Conservation (phyloP, 23 red algal genomes). For the Gracilaria caudata region DNA sequence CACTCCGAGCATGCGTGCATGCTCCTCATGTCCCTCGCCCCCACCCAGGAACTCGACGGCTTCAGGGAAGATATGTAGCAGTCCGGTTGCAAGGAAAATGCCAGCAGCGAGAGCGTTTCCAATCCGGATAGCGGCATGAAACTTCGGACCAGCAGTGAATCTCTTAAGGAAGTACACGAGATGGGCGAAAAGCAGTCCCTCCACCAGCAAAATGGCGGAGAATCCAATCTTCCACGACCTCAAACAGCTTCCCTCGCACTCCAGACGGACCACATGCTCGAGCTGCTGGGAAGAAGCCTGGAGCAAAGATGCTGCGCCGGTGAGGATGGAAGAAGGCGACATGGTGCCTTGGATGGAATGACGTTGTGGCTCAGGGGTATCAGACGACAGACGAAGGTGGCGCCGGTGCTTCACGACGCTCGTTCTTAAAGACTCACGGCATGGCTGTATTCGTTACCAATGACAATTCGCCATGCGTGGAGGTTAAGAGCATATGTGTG, state of each 20-base stretch:
- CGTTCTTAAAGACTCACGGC: no score
- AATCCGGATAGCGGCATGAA: slow-evolving; percentile 4
- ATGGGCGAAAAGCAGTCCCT: slow-evolving; percentile 42
- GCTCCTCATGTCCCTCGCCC: slow-evolving; percentile 13
- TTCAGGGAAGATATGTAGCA: slow-evolving; percentile 65
- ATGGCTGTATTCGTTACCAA: no score
- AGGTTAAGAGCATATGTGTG: no score
- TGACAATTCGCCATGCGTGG: no score
- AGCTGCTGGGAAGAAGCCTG: not conserved
- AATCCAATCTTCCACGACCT: slow-evolving; percentile 50
- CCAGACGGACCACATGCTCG: not conserved
- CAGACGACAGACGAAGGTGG: not conserved
- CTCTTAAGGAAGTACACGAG: slow-evolving; percentile 43
- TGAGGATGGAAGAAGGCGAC: not conserved
- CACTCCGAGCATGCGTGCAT: not conserved
- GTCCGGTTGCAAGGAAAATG: slow-evolving; percentile 53
- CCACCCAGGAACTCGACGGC: slow-evolving; percentile 9
- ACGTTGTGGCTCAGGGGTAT: not conserved
- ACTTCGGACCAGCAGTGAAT: not conserved
- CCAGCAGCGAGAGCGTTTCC: slow-evolving; percentile 58
- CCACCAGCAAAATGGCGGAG: slow-evolving; percentile 36
- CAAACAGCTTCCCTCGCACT: slow-evolving; percentile 24
- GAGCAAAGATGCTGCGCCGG: not conserved
- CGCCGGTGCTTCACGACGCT: not conserved
- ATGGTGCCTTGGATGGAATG: not conserved